phyloP scores from a whole-genome alignment of 306 rosid genomes.

The Coriaria nepalensis region DNA sequence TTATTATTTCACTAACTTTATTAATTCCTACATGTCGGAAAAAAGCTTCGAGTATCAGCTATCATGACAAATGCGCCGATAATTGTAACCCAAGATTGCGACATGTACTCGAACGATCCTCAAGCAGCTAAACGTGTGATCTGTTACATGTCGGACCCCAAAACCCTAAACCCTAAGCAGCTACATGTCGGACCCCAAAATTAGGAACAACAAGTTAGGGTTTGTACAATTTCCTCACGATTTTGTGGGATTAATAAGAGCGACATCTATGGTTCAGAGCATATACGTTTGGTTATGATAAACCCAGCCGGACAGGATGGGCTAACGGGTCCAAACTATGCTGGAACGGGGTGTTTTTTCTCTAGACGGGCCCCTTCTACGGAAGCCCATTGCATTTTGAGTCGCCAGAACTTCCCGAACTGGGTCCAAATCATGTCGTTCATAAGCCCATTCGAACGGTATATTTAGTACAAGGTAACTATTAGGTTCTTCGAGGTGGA shows the following conservation, averaged over 20 bases:
- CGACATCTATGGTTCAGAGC: no score
- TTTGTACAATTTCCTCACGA: conserved; percentile 34
- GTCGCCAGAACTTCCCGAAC: conserved; percentile 1
- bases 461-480: no score
- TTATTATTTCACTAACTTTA: no score
- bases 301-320: conserved; percentile 17
- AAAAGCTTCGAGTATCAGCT: conserved; percentile 38
- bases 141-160: conserved; percentile 19
- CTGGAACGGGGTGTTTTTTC: conserved; percentile 25
- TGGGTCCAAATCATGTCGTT: conserved; percentile 12
- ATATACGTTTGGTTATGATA: no score
- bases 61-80: conserved; percentile 32
- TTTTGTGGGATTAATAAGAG: no score
- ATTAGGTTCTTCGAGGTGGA: no score
- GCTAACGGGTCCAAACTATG: conserved; percentile 11
- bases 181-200: no score
- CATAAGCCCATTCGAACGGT: conserved; percentile 16
- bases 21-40: no score
- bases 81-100: conserved; percentile 24
- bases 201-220: background rate
- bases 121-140: conserved; percentile 15
- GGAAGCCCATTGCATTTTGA: conserved; percentile 18
- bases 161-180: no score
- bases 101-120: conserved; percentile 32
- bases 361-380: conserved; percentile 14